Conservation (phyloP, 2,329 filamentous ascomycete species). For the Magnaporthales sp. region DNA sequence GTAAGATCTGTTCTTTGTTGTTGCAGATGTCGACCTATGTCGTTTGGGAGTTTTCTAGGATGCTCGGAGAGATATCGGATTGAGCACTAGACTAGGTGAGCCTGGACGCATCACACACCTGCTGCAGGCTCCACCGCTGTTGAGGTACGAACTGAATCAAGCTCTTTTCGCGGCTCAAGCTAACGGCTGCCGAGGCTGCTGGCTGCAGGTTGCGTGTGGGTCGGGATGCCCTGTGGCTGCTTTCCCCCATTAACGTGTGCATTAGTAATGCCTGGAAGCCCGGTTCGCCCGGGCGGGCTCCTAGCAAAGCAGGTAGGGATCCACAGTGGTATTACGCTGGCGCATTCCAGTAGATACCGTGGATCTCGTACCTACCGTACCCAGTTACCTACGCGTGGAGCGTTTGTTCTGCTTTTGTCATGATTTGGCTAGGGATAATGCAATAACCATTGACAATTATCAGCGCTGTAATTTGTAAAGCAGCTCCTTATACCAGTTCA, state of each 20-base stretch:
- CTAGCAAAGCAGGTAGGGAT: too few relatives aligned
- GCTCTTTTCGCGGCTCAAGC: slow-evolving; percentile 1
- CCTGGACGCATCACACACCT: not conserved
- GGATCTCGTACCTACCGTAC: too few relatives aligned
- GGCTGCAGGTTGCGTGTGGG: not conserved
- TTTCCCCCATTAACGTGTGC: not conserved
- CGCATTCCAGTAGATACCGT: not conserved
- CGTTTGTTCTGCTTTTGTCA: not conserved
- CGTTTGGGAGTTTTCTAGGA: not conserved
- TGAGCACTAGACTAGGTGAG: not conserved
- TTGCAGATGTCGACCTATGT: not conserved
- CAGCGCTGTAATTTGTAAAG: too few relatives aligned
- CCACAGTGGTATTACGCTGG: too few relatives aligned
- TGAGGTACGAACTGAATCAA: not conserved
- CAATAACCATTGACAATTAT: too few relatives aligned
- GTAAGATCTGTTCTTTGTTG: not conserved
- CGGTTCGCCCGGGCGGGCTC: too few relatives aligned
- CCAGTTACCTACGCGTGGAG: not conserved
- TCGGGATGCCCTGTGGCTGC: not conserved
- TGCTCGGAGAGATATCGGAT: not conserved
- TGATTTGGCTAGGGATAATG: too few relatives aligned
- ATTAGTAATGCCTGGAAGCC: not conserved
- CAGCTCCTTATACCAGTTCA: not conserved
- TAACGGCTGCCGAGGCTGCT: not conserved
- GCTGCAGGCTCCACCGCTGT: not conserved